Evolutionary conservation across 345 rosid genomes (phyloP).

Genomic region (Euphorbia tirucalli): DNA sequence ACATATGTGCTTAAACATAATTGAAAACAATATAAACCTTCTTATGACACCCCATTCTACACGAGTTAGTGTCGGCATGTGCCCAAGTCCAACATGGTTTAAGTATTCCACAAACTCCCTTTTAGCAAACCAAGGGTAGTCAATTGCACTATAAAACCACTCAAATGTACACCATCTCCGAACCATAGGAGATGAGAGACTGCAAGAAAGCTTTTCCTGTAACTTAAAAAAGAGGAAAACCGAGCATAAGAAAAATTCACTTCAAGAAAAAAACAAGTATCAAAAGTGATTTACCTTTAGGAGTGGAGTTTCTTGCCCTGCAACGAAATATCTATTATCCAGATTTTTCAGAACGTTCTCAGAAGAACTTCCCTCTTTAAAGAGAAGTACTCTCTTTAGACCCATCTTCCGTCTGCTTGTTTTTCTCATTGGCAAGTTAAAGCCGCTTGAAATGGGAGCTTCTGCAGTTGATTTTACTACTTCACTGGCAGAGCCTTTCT

Average conservation of each 20-base stretch:
- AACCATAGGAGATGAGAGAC: slow-evolving; percentile 23
- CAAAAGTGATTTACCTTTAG: slow-evolving; percentile 35
- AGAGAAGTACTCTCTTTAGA: slow-evolving; percentile 41
- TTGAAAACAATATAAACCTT: slow-evolving; percentile 17
- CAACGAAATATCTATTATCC: slow-evolving; percentile 33
- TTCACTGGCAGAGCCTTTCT: slow-evolving; percentile 39
- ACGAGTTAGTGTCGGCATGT: slow-evolving; percentile 29
- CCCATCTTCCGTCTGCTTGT: slow-evolving; percentile 65
- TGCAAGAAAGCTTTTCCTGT: slow-evolving; percentile 26
- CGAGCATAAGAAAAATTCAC: neutral
- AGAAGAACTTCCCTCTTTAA: slow-evolving; percentile 40
- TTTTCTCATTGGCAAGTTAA: slow-evolving; percentile 37
- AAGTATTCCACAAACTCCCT: slow-evolving; percentile 38
- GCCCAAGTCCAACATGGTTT: slow-evolving; percentile 36
- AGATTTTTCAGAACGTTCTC: slow-evolving; percentile 40
- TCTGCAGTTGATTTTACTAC: slow-evolving; percentile 33
- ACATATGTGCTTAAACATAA: neutral
- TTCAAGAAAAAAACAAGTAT: neutral
- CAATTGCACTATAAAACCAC: slow-evolving; percentile 39
- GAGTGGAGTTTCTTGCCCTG: slow-evolving; percentile 37
- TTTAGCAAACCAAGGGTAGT: slow-evolving; percentile 39
- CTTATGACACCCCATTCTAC: slow-evolving; percentile 38
- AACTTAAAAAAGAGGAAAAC: neutral
- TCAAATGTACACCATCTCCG: slow-evolving; percentile 34
- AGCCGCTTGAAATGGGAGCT: slow-evolving; percentile 43